Base-by-base conservation (phyloP, 768 basidiomycete species). In the Tulasnella sp. region DNA sequence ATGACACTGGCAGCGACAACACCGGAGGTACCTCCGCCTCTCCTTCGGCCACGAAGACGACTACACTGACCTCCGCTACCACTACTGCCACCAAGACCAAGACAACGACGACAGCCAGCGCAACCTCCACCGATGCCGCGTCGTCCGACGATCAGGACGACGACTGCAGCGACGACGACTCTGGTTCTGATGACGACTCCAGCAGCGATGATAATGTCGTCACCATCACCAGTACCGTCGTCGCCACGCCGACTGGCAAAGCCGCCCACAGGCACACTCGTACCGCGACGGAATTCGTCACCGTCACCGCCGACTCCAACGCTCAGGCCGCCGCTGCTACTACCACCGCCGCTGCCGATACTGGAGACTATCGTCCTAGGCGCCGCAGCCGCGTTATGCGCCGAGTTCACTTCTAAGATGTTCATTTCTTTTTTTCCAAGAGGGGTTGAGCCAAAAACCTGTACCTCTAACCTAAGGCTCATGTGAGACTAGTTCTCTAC, bases 261-360 rank as follows among this genome's bases (percentile, higher is more conserved):
- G 11, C 37, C 37, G 22, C 22, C 42, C 17, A 14, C 32, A 69
- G 34, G 17, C 14, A 17, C 42, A 42, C 67, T 32, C 32, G 29
- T 34, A 71, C 69, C 34, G 32, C 34, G 2, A 71, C 59, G 1
- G 39, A 39, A 22, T 3, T 34, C 42, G 67, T 47, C 67, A 40
- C 37, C 41, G 41, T 47, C 9, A 44, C 41, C 5, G 22, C 65
- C 65, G 37, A 66, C 14, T n/a, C 65, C 26, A 12, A 22, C 0
- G 40, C 39, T 34, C 29, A 74, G 29, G 59, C 75, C 14, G 71
- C 73, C 1, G 72, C 75, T 17, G 44, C 71, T 6, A 40, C 66
- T n/a, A 62, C 75, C 26, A 68, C 74, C 14, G n/a, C 16, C 26
- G 34, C 42, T 5, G 29, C 29, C 19, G 29, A 68, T 19, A 35